A percentile compares a stretch with the other conserved stretches of the same genome.
Evolutionary conservation across 768 basidiomycete species (phyloP).

Genomic region (Rubroboletus pulcherrimus): DNA sequence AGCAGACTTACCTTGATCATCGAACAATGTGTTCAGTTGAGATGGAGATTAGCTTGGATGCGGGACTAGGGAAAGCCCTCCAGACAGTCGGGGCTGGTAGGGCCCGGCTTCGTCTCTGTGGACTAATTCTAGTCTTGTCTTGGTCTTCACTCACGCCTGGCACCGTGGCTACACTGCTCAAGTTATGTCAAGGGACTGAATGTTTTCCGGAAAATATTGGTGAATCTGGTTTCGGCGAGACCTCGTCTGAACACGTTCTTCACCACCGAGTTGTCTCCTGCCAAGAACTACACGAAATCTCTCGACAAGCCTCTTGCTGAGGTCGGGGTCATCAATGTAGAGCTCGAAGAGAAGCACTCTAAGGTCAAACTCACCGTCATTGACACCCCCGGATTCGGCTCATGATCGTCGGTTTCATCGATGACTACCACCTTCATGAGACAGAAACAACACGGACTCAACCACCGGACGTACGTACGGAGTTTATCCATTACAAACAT

Average conservation of each 20-base stretch:
- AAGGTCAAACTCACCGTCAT: constrained; percentile 99
- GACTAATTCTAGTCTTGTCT: too few species aligned
- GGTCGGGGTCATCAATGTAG: constrained; percentile 98
- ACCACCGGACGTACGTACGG: too few species aligned
- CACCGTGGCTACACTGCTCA: too few species aligned
- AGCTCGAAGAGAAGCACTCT: constrained; percentile 98
- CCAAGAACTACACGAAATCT: constrained; percentile 73
- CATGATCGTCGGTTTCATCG: neutral
- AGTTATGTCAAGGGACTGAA: neutral
- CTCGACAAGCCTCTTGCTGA: constrained; percentile 93
- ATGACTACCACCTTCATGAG: neutral
- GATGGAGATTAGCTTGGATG: too few species aligned
- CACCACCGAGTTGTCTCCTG: constrained; percentile 89
- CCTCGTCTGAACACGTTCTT: constrained; percentile 96
- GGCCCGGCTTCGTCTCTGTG: too few species aligned
- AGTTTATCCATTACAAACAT: too few species aligned
- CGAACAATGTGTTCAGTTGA: too few species aligned
- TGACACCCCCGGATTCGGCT: constrained; percentile 52
- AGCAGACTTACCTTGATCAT: too few species aligned
- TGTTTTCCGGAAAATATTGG: constrained; percentile 41
- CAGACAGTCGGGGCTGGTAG: too few species aligned
- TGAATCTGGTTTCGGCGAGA: constrained; percentile 97
- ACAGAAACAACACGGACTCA: neutral
- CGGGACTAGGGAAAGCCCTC: too few species aligned
- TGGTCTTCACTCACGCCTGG: too few species aligned